phyloP scores from a whole-genome alignment of 2,329 filamentous ascomycete species.

The Penicillium thymicola region DNA sequence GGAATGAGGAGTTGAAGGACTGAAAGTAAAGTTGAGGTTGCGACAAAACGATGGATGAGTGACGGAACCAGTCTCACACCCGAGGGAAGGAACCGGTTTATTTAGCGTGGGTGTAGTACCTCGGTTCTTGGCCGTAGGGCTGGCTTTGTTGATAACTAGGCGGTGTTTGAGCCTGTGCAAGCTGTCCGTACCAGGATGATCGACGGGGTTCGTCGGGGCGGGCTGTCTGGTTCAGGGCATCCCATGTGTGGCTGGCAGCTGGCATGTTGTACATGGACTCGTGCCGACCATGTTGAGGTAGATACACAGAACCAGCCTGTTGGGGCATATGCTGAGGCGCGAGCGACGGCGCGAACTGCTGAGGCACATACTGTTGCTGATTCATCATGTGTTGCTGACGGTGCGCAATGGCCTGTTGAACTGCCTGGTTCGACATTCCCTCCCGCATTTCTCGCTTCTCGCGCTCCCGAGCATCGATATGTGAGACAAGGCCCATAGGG shows the following conservation, averaged over 20 bases:
- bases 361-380: slow-evolving; percentile 31
- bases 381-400: slow-evolving; percentile 56
- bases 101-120: slow-evolving; percentile 24
- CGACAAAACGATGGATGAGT: background rate
- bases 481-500: slow-evolving; percentile 67
- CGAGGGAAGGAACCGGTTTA: background rate
- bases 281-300: slow-evolving; percentile 18
- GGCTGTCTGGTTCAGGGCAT: slow-evolving; percentile 33
- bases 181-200: slow-evolving; percentile 34
- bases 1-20: background rate
- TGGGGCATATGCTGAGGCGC: slow-evolving; percentile 6
- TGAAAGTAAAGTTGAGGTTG: background rate
- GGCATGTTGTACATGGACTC: slow-evolving; percentile 37
- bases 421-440: slow-evolving; percentile 65
- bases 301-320: slow-evolving; percentile 18
- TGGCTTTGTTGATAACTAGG: slow-evolving; percentile 29
- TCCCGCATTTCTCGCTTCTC: slow-evolving; percentile 71
- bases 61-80: background rate
- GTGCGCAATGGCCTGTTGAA: slow-evolving; percentile 70
- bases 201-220: slow-evolving; percentile 33
- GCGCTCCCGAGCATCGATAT: slow-evolving; percentile 74
- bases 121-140: slow-evolving; percentile 26
- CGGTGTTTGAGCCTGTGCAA: slow-evolving; percentile 21
- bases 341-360: background rate
- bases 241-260: slow-evolving; percentile 37